Base-by-base conservation (phyloP, 148 eudicot species). In the Agrostemma githago region DNA sequence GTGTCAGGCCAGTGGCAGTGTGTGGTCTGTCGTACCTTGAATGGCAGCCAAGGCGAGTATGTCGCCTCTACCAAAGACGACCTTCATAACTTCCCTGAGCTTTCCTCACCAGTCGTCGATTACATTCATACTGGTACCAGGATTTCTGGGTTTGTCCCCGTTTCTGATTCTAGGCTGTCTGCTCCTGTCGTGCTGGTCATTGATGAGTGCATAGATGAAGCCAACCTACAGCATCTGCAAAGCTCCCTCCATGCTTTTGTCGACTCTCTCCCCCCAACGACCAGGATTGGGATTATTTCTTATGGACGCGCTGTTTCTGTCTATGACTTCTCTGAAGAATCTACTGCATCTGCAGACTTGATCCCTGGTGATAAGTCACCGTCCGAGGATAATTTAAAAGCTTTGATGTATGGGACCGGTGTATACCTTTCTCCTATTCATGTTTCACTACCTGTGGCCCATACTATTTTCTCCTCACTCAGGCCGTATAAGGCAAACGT, bases 1-100 rank as follows among this genome's bases (percentile, higher is more conserved):
- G 92, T 89, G 14, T 89, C 98, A 19, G 98, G 98, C 26, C 96
- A 94, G 77, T 94, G 98, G 98, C 97, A 94, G 74, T 94, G 98
- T 77, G 90, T 85, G 46, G 80, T 92, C 77, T 94, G 98, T 72
- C 77, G 90, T 64, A 82, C 80, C 66, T 78, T 94, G 80, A 94
- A 94, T 76, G 96, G 87, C 44, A 92, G 96, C 77, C 92, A 94
- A 34, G 93, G 96, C 14, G 97, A 91, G 82, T 94, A 94, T 76
- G 83, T 89, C 21, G 96, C 96, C 62, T 75, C 92, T 4, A 87
- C 87, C 85, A 88, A 86, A 80, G 93, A 88, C 76, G 98, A 92
- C 62, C 96, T 94, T 75, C 86, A 81, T 69, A 81, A 72, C 78
- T 84, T 92, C 42, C 96, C 93, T 7, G 98, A 94, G 80, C 73